A percentile compares a stretch with the other conserved stretches of the same genome.
Conservation (phyloP, 1,139 yeast genomes). For the Taphrina betulina region DNA sequence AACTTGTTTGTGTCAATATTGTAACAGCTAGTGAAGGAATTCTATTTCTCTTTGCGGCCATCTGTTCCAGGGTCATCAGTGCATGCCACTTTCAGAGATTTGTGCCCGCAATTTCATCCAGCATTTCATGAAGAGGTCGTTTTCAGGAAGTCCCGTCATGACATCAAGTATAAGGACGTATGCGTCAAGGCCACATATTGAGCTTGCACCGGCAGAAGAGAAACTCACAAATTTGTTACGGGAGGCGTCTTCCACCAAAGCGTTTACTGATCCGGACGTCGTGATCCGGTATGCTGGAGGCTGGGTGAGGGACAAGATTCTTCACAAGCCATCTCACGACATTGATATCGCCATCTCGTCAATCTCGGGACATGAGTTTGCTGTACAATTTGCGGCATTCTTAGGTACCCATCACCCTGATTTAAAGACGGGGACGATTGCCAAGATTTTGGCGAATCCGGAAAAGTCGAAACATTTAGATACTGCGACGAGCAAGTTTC, state of each 20-base stretch:
- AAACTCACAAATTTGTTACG: slow-evolving; percentile 8
- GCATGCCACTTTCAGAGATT: too few relatives aligned
- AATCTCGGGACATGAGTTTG: slow-evolving; percentile 84
- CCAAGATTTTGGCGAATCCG: slow-evolving; percentile 86
- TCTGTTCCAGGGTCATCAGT: too few relatives aligned
- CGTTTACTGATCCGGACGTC: slow-evolving; percentile 13
- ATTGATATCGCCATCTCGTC: slow-evolving; percentile 85
- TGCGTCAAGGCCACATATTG: too few relatives aligned
- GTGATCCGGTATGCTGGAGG: slow-evolving; percentile 87
- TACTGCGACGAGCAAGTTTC: slow-evolving; percentile 87
- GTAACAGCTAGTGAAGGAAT: too few relatives aligned
- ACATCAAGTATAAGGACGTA: too few relatives aligned
- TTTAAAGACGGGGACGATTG: slow-evolving; percentile 53
- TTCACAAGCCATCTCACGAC: slow-evolving; percentile 78
- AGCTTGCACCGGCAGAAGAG: slow-evolving; percentile 7
- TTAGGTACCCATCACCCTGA: slow-evolving; percentile 29
- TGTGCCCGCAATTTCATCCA: too few relatives aligned
- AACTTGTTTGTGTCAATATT: too few relatives aligned
- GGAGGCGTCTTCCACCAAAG: slow-evolving; percentile 5
- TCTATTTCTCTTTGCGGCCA: too few relatives aligned
- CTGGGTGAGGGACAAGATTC: slow-evolving; percentile 93
- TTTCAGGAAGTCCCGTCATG: slow-evolving; percentile 16
- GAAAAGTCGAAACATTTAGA: slow-evolving; percentile 94
- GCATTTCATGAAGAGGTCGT: slow-evolving; percentile 16
- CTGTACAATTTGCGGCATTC: slow-evolving; percentile 60